Conservation (phyloP, 768 basidiomycete genomes). For the Phlebiopsis flavidoalba region DNA sequence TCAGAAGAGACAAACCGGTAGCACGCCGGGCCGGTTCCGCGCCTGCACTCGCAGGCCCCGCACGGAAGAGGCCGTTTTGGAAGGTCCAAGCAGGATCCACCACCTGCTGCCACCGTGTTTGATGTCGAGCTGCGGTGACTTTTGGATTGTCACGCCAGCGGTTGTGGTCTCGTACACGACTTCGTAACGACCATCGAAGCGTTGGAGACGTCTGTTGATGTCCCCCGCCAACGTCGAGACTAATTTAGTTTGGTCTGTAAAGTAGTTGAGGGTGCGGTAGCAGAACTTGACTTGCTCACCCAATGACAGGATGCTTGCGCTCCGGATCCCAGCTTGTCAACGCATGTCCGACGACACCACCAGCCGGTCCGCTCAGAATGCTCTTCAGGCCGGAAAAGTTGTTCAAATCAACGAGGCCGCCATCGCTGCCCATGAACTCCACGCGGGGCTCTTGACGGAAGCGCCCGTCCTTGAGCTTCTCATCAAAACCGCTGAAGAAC, state of each 20-base stretch:
- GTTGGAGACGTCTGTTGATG: conserved; percentile 93
- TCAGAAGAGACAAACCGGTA: conserved; percentile 54
- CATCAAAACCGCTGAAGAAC: conserved; percentile 87
- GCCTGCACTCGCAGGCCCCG: conserved; percentile 91
- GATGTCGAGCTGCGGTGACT: conserved; percentile 89
- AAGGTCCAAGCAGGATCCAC: conserved; percentile 87
- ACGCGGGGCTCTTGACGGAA: conserved; percentile 68
- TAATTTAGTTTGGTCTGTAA: conserved; percentile 23
- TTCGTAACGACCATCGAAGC: conserved; percentile 88
- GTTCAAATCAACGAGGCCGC: conserved; percentile 70
- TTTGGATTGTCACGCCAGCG: conserved; percentile 88
- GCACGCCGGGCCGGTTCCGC: conserved; percentile 93
- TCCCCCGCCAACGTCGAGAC: conserved; percentile 92
- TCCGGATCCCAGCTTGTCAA: conserved; percentile 85
- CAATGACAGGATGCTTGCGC: conserved; percentile 72
- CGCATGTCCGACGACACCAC: conserved; percentile 94
- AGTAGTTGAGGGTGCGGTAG: neutral
- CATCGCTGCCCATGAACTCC: conserved; percentile 96
- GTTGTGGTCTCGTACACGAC: conserved; percentile 95
- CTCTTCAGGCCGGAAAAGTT: conserved; percentile 93
- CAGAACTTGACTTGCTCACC: conserved; percentile 40
- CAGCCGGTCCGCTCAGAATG: conserved; percentile 90
- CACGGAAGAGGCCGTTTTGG: conserved; percentile 84
- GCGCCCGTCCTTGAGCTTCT: conserved; percentile 56
- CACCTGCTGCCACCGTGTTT: conserved; percentile 96